Percentiles rank a stretch among this genome's conserved stretches.
Evolutionary conservation across 2,329 filamentous ascomycete genomes (phyloP).

Genomic region (Pseudocercospora fuligena): DNA sequence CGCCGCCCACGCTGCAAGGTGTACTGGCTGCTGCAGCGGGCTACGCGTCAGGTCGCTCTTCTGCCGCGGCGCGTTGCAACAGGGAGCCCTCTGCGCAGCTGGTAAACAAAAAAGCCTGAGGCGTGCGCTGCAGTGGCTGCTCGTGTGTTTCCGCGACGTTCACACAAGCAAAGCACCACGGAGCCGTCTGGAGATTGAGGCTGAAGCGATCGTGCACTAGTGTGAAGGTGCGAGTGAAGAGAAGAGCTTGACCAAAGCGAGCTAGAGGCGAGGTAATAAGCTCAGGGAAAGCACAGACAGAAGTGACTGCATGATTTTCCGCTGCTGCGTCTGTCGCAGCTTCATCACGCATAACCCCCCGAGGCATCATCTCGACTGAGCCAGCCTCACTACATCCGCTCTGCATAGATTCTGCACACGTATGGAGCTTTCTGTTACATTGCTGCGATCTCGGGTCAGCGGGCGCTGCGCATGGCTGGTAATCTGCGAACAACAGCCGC

Average conservation of each 20-base stretch:
- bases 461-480: slow-evolving; percentile 1
- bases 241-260: slow-evolving; percentile 19
- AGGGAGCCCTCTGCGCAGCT: background rate
- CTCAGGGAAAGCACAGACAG: background rate
- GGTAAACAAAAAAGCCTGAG: background rate
- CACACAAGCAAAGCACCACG: slow-evolving; percentile 14
- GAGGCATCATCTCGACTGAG: background rate
- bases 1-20: slow-evolving; percentile 12
- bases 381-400: background rate
- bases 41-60: slow-evolving; percentile 1
- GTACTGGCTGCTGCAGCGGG: slow-evolving; percentile 10
- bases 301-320: background rate
- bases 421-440: background rate
- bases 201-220: slow-evolving; percentile 25
- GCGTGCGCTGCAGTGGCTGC: slow-evolving; percentile 1
- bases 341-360: background rate
- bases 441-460: background rate
- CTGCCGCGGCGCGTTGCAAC: slow-evolving; percentile 8
- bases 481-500: slow-evolving; percentile 10
- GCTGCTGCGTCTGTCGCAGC: background rate
- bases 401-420: background rate
- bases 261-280: slow-evolving; percentile 16
- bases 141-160: slow-evolving; percentile 10
- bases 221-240: slow-evolving; percentile 16
- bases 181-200: slow-evolving; percentile 15